phyloP scores from a whole-genome alignment of 805 yeast genomes.

The Candida krabiensis region DNA sequence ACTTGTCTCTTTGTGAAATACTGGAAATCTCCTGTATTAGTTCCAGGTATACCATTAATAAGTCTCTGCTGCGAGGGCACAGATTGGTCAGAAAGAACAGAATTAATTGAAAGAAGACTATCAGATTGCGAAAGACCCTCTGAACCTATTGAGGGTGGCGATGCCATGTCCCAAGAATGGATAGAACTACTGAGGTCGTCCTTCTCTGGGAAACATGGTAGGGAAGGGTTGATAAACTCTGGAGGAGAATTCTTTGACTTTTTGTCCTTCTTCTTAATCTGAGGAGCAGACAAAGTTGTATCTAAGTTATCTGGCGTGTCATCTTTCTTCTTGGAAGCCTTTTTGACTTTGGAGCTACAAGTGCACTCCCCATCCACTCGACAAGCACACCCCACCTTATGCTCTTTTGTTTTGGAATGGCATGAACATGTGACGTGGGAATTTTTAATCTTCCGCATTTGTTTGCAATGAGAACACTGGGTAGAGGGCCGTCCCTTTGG shows the following conservation, averaged over 20 bases:
- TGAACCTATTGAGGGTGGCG: slow-evolving; percentile 21
- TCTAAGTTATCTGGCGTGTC: slow-evolving; percentile 2
- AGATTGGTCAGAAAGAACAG: slow-evolving; percentile 15
- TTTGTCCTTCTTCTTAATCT: slow-evolving; percentile 2
- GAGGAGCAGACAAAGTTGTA: background rate
- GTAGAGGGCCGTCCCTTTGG: slow-evolving; percentile 96
- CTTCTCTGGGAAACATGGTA: slow-evolving; percentile 6
- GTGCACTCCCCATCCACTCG: slow-evolving; percentile 32
- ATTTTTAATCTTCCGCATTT: slow-evolving; percentile 64
- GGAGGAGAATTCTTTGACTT: slow-evolving; percentile 1
- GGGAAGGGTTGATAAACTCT: slow-evolving; percentile 1
- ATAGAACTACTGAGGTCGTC: slow-evolving; percentile 17
- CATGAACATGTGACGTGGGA: slow-evolving; percentile 73
- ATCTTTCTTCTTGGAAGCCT: slow-evolving; percentile 19
- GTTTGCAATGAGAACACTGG: slow-evolving; percentile 85
- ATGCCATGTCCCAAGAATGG: slow-evolving; percentile 31
- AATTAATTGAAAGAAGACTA: slow-evolving; percentile 23
- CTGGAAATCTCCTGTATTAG: slow-evolving; percentile 13
- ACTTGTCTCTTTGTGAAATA: slow-evolving; percentile 27
- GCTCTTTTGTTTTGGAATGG: slow-evolving; percentile 44
- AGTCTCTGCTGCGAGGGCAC: background rate
- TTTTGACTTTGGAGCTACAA: slow-evolving; percentile 30
- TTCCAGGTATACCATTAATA: background rate
- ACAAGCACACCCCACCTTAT: slow-evolving; percentile 33
- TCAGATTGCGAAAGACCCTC: slow-evolving; percentile 20